Conservation (phyloP, 306 rosid species). For the Lotus japonicus region DNA sequence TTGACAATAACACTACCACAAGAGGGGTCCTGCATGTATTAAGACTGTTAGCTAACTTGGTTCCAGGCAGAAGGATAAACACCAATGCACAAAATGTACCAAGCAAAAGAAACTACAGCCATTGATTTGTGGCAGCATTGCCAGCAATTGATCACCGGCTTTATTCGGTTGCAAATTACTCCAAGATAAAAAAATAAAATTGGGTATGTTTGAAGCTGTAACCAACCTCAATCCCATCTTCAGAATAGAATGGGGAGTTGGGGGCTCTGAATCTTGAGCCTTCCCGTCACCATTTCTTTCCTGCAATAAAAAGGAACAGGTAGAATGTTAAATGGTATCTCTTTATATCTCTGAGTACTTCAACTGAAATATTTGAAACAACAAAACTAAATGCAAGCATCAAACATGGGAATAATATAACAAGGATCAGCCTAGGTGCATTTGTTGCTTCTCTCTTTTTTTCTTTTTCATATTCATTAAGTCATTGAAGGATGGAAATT, state of each 20-base stretch:
- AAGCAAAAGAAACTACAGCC: background rate
- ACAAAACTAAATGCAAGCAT: background rate
- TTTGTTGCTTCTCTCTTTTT: background rate
- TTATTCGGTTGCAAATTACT: background rate
- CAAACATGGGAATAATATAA: background rate
- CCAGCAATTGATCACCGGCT: conserved; percentile 13
- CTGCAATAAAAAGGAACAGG: conserved; percentile 38
- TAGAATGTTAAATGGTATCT: conserved; percentile 10
- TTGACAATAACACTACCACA: background rate
- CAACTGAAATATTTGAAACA: background rate
- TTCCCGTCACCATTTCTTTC: conserved; percentile 75
- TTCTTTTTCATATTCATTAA: background rate
- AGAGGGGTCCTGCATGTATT: background rate
- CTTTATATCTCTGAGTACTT: background rate
- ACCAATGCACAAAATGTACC: background rate
- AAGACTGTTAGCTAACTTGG: background rate
- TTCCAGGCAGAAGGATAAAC: conserved; percentile 14
- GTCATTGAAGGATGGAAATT: conserved; percentile 1
- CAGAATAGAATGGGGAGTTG: conserved; percentile 76
- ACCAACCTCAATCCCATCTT: conserved; percentile 87
- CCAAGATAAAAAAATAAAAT: background rate
- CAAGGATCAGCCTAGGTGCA: background rate
- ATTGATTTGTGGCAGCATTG: conserved; percentile 15
- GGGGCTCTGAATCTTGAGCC: conserved; percentile 83
- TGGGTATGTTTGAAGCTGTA: conserved; percentile 15